Conservation (phyloP, 2,329 filamentous ascomycete genomes). For the Colletotrichum australisinense region DNA sequence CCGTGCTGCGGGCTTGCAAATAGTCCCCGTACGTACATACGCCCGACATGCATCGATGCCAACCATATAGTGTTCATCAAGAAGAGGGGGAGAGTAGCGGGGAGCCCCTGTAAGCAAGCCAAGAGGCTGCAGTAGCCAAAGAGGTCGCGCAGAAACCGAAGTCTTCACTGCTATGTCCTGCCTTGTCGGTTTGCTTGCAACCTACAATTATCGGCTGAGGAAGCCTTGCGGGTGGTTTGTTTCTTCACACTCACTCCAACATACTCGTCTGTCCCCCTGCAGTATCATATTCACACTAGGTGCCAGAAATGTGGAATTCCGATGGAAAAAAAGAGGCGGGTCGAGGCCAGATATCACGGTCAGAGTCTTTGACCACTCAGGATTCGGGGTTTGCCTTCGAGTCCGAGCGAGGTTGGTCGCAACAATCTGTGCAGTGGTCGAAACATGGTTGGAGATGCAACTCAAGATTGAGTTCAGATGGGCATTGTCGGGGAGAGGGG, state of each 20-base stretch:
- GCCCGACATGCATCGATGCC: neutral
- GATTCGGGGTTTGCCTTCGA: slow-evolving; percentile 17
- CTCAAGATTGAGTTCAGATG: slow-evolving; percentile 29
- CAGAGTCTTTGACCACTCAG: neutral
- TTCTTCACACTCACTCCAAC: neutral
- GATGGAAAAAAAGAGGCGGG: neutral
- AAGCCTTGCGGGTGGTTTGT: neutral
- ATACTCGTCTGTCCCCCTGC: neutral
- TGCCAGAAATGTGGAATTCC: neutral
- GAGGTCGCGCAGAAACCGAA: neutral
- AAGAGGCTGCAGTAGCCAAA: neutral
- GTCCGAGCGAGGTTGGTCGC: slow-evolving; percentile 7
- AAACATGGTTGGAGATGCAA: slow-evolving; percentile 32
- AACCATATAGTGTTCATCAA: neutral
- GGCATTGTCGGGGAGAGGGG: slow-evolving; percentile 23
- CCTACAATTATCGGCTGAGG: slow-evolving; percentile 1
- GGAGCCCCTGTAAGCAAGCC: neutral
- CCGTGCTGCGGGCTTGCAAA: slow-evolving; percentile 1
- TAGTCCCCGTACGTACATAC: slow-evolving; percentile 14
- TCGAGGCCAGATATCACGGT: neutral
- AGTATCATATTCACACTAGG: neutral
- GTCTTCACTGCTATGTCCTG: neutral
- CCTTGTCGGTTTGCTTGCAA: neutral
- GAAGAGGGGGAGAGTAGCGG: neutral
- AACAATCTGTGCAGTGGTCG: slow-evolving; percentile 28